Evolutionary conservation across 2,329 filamentous ascomycete species (phyloP).

Genomic region (Chlorencoelia australis): DNA sequence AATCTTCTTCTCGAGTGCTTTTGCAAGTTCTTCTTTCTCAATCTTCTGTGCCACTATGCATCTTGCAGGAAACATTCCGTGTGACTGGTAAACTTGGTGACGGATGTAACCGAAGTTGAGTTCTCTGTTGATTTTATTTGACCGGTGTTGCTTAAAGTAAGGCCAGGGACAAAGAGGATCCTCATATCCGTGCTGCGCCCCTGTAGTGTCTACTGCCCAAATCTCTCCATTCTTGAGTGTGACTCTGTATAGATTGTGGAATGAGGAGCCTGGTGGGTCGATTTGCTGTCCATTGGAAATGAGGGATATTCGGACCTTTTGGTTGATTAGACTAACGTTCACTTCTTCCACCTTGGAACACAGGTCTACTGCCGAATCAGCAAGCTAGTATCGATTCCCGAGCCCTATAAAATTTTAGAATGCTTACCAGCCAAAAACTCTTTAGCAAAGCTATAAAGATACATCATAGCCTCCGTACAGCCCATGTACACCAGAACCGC

Average conservation of each 20-base stretch:
- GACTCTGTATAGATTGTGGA: constrained; percentile 1
- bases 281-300: background rate
- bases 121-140: background rate
- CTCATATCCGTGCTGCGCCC: background rate
- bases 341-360: constrained; percentile 2
- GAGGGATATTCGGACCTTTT: background rate
- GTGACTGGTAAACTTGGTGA: background rate
- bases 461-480: constrained; percentile 3
- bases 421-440: constrained; percentile 1
- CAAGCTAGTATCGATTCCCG: too few relatives aligned
- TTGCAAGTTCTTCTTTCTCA: background rate
- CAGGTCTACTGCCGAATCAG: too few relatives aligned
- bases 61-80: background rate
- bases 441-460: constrained; percentile 2
- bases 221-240: background rate
- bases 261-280: background rate
- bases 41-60: background rate
- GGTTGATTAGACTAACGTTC: background rate
- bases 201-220: background rate
- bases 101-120: background rate
- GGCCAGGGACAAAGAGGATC: background rate
- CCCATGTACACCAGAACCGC: constrained; percentile 1
- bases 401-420: too few relatives aligned
- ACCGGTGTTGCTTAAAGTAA: background rate
- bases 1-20: background rate